A percentile compares a stretch with the other conserved stretches of the same genome.
These are phyloP conservation scores for Sphaerulina vaccinii DNA, from an alignment of 2,329 filamentous ascomycete genomes.

Conservation along the genomic window DNA sequence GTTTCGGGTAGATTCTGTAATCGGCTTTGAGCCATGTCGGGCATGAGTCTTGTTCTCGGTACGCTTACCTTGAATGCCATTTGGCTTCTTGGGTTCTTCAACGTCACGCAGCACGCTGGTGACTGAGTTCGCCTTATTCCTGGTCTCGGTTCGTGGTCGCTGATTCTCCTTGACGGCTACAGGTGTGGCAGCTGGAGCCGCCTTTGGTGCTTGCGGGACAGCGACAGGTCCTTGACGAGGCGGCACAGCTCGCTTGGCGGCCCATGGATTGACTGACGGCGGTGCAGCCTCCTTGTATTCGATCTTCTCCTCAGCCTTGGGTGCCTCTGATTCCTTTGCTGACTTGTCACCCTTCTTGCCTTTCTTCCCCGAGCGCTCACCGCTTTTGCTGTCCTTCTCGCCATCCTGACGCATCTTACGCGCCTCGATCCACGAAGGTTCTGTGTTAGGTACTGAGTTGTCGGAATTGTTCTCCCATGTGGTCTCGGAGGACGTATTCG, in stretches of 20 bases:
- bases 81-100: conserved; percentile 24
- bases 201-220: no score
- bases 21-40: conserved; percentile 23
- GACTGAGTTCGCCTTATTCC: conserved; percentile 31
- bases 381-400: conserved; percentile 18
- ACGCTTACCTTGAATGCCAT: conserved; percentile 25
- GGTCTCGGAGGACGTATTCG: conserved; percentile 57
- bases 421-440: conserved; percentile 62
- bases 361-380: conserved; percentile 15
- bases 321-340: conserved; percentile 24
- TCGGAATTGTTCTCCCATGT: conserved; percentile 67
- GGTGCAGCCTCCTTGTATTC: conserved; percentile 77
- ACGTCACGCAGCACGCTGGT: conserved; percentile 18
- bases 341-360: conserved; percentile 29
- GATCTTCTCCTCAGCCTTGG: conserved; percentile 40
- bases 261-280: conserved; percentile 85
- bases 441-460: conserved; percentile 60
- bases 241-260: conserved; percentile 67
- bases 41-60: conserved; percentile 17
- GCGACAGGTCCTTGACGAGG: no score
- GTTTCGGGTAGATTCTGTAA: conserved; percentile 18
- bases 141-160: conserved; percentile 26
- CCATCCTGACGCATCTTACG: conserved; percentile 37
- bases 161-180: conserved; percentile 34
- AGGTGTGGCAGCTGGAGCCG: conserved; percentile 55